These are phyloP conservation scores for Draba incana DNA, from an alignment of 345 rosid genomes.

Conservation along the genomic window DNA sequence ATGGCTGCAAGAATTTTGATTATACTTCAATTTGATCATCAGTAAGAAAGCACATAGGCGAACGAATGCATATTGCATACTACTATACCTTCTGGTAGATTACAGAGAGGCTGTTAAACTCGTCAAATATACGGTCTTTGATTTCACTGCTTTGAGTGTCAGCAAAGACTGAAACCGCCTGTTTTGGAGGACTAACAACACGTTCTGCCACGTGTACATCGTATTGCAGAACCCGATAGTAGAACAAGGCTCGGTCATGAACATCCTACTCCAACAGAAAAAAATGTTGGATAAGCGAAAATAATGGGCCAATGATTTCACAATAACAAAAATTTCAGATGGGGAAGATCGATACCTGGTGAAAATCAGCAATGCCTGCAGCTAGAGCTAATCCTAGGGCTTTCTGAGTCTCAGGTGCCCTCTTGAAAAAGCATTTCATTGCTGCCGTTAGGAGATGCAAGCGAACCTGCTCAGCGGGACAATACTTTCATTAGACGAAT, in stretches of 20 bases:
- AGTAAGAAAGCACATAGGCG: too few species aligned
- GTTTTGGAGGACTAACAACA: conserved; percentile 94
- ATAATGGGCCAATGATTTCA: conserved; percentile 7
- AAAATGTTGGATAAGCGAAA: conserved; percentile 21
- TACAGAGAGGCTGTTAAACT: conserved; percentile 93
- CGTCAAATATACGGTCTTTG: conserved; percentile 94
- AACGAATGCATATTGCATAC: conserved; percentile 22
- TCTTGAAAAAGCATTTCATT: conserved; percentile 94
- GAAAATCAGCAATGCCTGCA: conserved; percentile 86
- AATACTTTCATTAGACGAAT: conserved; percentile 24
- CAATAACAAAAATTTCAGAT: conserved; percentile 17
- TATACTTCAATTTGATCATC: conserved; percentile 1
- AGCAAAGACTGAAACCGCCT: conserved; percentile 97
- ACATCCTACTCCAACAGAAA: conserved; percentile 70
- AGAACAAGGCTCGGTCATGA: conserved; percentile 97
- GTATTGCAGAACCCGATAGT: conserved; percentile 85
- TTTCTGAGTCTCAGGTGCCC: conserved; percentile 94
- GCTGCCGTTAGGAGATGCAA: conserved; percentile 95
- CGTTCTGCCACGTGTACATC: conserved; percentile 77
- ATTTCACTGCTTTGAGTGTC: conserved; percentile 97
- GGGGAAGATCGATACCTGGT: conserved; percentile 59
- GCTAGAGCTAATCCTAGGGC: conserved; percentile 87
- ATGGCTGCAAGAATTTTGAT: conserved; percentile 66
- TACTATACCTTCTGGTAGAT: conserved; percentile 81
- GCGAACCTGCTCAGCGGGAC: conserved; percentile 69